Percentiles rank a stretch among this genome's conserved stretches.
Evolutionary conservation across 495 filamentous ascomycete species (phyloP).

Genomic region (Collariella sp.): DNA sequence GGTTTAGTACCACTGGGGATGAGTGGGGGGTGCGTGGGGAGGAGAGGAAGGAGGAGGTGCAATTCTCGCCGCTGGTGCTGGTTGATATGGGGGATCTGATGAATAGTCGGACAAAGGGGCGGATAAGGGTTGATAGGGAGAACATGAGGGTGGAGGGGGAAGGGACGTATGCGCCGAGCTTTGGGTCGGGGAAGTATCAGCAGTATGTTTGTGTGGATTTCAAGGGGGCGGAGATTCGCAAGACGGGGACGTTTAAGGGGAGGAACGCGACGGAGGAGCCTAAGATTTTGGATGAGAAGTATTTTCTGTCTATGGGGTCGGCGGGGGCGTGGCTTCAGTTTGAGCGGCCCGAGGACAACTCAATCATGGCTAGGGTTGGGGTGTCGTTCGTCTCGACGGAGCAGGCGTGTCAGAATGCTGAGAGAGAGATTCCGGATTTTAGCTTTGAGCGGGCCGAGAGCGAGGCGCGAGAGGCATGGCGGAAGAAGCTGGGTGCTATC

Average conservation of each 20-base stretch:
- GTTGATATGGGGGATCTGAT: slow-evolving; percentile 59
- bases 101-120: slow-evolving; percentile 49
- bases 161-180: slow-evolving; percentile 57
- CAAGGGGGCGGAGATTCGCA: slow-evolving; percentile 51
- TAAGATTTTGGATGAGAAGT: slow-evolving; percentile 40
- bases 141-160: slow-evolving; percentile 55
- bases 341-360: slow-evolving; percentile 31
- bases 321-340: slow-evolving; percentile 58
- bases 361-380: slow-evolving; percentile 52
- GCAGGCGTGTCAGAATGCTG: slow-evolving; percentile 55
- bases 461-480: slow-evolving; percentile 49
- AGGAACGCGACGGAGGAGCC: slow-evolving; percentile 37
- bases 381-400: slow-evolving; percentile 56
- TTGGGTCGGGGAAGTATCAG: slow-evolving; percentile 54
- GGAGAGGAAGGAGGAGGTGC: slow-evolving; percentile 15
- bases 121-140: slow-evolving; percentile 41
- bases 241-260: slow-evolving; percentile 45
- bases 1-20: slow-evolving; percentile 33
- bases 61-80: slow-evolving; percentile 51
- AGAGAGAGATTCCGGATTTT: slow-evolving; percentile 53
- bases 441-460: slow-evolving; percentile 48
- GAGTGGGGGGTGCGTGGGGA: neutral
- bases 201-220: slow-evolving; percentile 62
- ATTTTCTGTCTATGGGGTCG: slow-evolving; percentile 44
- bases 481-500: slow-evolving; percentile 49